These are phyloP conservation scores for Clonostachys chloroleuca DNA, from an alignment of 2,329 filamentous ascomycete species.

Conservation along the genomic window DNA sequence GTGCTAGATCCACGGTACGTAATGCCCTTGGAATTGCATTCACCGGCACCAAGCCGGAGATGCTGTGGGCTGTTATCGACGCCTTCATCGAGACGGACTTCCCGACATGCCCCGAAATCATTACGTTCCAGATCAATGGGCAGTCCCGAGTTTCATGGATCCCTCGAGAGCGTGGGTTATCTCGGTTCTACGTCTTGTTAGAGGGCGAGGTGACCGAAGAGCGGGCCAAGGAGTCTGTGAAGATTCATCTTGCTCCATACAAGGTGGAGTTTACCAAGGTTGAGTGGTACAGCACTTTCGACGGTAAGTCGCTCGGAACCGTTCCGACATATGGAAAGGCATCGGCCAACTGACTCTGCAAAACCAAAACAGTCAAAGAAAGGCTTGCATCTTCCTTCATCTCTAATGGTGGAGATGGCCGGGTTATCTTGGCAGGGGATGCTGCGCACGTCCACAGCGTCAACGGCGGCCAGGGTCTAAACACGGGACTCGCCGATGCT, in stretches of 20 bases:
- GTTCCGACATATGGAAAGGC: too few species aligned
- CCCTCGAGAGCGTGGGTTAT: constrained; percentile 39
- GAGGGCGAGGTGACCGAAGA: constrained; percentile 36
- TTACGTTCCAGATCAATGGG: constrained; percentile 38
- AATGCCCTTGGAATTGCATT: constrained; percentile 29
- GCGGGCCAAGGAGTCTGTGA: constrained; percentile 33
- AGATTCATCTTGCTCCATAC: constrained; percentile 36
- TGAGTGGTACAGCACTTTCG: constrained; percentile 46
- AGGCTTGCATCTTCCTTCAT: constrained; percentile 28
- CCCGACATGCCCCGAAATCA: constrained; percentile 37
- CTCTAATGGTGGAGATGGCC: constrained; percentile 19
- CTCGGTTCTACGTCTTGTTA: constrained; percentile 39
- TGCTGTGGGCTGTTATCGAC: constrained; percentile 43
- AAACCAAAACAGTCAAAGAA: constrained; percentile 9
- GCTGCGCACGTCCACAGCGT: constrained; percentile 25
- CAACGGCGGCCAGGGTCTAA: constrained; percentile 24
- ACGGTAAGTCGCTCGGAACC: constrained; percentile 21
- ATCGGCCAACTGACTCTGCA: too few species aligned
- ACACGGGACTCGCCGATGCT: constrained; percentile 28
- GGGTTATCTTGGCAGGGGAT: constrained; percentile 24
- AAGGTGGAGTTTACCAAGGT: constrained; percentile 33
- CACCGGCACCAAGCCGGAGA: constrained; percentile 40
- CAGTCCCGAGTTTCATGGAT: constrained; percentile 44
- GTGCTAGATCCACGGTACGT: constrained; percentile 43
- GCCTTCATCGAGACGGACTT: constrained; percentile 45